phyloP scores from a whole-genome alignment of 2,329 filamentous ascomycete genomes.

The Monosporascus sp. region DNA sequence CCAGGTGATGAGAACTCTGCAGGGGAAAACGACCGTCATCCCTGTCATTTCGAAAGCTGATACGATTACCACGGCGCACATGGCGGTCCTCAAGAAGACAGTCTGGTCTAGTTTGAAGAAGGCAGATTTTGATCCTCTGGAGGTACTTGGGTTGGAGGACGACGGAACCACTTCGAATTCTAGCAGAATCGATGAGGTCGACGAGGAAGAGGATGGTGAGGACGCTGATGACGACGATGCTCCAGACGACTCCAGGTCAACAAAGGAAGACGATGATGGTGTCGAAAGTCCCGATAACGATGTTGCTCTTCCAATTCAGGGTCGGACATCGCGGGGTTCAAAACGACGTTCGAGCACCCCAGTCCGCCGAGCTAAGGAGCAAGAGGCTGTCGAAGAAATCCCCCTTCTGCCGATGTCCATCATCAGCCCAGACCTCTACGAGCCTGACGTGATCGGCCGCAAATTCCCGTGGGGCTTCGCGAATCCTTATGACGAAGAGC shows the following conservation, averaged over 20 bases:
- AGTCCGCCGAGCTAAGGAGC: conserved; percentile 40
- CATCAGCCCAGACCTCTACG: conserved; percentile 89
- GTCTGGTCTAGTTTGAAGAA: conserved; percentile 86
- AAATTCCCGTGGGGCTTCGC: conserved; percentile 97
- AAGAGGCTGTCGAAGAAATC: conserved; percentile 43
- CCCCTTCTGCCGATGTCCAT: conserved; percentile 86
- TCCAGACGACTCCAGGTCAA: conserved; percentile 15
- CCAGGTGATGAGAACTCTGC: conserved; percentile 79
- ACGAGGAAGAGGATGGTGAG: conserved; percentile 36
- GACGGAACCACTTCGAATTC: conserved; percentile 48
- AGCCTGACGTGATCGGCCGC: conserved; percentile 72
- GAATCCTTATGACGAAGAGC: conserved; percentile 81
- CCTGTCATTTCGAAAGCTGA: conserved; percentile 96
- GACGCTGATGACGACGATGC: conserved; percentile 19
- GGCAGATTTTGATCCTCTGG: conserved; percentile 80
- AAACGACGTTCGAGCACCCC: conserved; percentile 44
- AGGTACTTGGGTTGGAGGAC: conserved; percentile 76
- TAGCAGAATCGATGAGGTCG: conserved; percentile 50
- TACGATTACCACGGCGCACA: conserved; percentile 91
- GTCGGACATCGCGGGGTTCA: conserved; percentile 31
- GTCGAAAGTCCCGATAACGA: conserved; percentile 20
- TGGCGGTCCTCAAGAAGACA: conserved; percentile 83
- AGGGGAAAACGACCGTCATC: conserved; percentile 92
- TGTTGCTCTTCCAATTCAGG: conserved; percentile 36
- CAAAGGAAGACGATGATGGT: conserved; percentile 20